A percentile compares a stretch with the other conserved stretches of the same genome.
Conservation (phyloP, 768 basidiomycete genomes). For the Kwoniella mangroviensis region DNA sequence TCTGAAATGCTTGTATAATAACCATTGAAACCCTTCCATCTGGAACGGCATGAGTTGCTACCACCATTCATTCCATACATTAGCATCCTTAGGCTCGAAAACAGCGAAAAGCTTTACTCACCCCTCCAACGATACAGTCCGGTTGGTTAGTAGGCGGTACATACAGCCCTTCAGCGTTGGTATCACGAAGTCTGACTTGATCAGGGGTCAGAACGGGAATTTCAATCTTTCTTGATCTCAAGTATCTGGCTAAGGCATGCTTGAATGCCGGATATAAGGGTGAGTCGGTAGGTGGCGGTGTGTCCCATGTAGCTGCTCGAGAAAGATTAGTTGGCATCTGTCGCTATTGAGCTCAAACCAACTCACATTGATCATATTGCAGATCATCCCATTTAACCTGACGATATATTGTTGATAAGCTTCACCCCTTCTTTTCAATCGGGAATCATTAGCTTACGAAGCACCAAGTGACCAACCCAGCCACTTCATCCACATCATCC, state of each 20-base stretch:
- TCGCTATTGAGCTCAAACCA: not conserved
- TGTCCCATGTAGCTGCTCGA: constrained; percentile 82
- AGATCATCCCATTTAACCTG: constrained; percentile 91
- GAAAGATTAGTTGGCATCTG: constrained; percentile 5
- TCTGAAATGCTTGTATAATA: constrained; percentile 53
- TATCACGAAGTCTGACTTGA: constrained; percentile 46
- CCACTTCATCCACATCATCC: constrained; percentile 63
- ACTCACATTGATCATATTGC: constrained; percentile 85
- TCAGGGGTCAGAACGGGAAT: constrained; percentile 63
- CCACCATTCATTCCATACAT: not conserved
- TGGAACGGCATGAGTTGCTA: constrained; percentile 81
- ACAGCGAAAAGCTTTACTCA: constrained; percentile 37
- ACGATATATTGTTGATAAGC: not conserved
- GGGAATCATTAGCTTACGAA: constrained; percentile 54
- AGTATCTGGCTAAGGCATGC: constrained; percentile 69
- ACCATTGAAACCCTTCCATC: constrained; percentile 59
- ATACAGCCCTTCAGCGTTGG: constrained; percentile 54
- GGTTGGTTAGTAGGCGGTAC: constrained; percentile 64
- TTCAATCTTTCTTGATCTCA: constrained; percentile 67
- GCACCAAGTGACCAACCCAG: constrained; percentile 68
- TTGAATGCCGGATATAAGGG: constrained; percentile 69
- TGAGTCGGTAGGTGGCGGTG: constrained; percentile 71
- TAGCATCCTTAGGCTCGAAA: no score
- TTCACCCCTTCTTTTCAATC: not conserved
- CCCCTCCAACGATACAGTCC: constrained; percentile 64